Evolutionary conservation across 352 stramenopile genomes (phyloP), one percentile per base, ranked within the genome.

Genomic region (Globisporangium carolinianum): DNA sequence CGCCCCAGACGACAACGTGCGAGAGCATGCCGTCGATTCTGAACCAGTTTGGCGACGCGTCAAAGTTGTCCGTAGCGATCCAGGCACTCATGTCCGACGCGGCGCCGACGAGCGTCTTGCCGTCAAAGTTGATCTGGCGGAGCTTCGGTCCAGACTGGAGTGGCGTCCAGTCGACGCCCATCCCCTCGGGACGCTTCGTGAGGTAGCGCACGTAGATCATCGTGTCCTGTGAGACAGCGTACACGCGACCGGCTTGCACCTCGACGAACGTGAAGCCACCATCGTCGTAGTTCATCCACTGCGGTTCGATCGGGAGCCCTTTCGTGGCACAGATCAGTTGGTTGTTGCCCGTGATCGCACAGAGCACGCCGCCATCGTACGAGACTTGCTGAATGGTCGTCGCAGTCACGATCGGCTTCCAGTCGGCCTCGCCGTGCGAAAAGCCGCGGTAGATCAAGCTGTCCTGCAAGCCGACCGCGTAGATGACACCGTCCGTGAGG

Each of bases 301-400:
- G 61, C 2, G 64, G 60, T 0, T 14, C 46, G 3, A n/a, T 46
- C 5, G 51, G 45, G 7, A 71, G 43, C 3, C 38, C 32, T 39
- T 58, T 57, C 46, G 66, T 60, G 3, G 63, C 42, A 38, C 63
- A 70, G 43, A 49, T 64, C 24, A 70, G 57, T 5, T 61, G 45
- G 35, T 54, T 36, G 17, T 14, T 36, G 7, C 8, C 24, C 47
- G 56, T 59, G 15, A 62, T 36, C n/a, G 58, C 62, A n/a, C 66
- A 72, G 54, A 72, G 57, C 37, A 67, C 47, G 51, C 59, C 56
- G 41, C 66, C 66, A 24, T 72, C 66, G 55, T 58, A 72, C 38
- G 54, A 54, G 37, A 69, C 15, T 32, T 72, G 56, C 45, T 45
- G 47, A 14, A 69, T 51, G 2, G 24, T 24, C n/a, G 53, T 55